A percentile compares a stretch with the other conserved stretches of the same genome.
phyloP scores from a whole-genome alignment of 2,329 filamentous ascomycete species.

The Blumeria hordei region DNA sequence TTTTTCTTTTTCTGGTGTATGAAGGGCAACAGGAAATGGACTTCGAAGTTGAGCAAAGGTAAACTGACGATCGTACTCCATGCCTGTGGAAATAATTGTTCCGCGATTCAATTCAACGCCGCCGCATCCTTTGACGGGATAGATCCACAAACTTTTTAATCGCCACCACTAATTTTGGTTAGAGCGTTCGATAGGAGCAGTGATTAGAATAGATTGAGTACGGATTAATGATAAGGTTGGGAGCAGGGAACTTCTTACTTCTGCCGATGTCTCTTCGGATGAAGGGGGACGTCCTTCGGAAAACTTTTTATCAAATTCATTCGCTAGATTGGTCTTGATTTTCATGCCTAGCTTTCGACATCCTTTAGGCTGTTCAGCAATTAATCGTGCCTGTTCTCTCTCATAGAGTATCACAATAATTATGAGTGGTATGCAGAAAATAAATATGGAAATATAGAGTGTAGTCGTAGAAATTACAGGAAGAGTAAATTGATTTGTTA shows the following conservation, averaged over 20 bases:
- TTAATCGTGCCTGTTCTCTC: slow-evolving; percentile 11
- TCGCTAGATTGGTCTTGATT: slow-evolving; percentile 25
- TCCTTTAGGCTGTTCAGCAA: slow-evolving; percentile 19
- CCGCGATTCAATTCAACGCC: slow-evolving; percentile 47
- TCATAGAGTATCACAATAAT: slow-evolving; percentile 15
- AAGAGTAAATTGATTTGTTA: background rate
- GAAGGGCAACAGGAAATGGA: slow-evolving; percentile 20
- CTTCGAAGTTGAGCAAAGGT: slow-evolving; percentile 47
- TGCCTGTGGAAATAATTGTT: slow-evolving; percentile 40
- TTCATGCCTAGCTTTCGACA: slow-evolving; percentile 27
- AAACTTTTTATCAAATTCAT: slow-evolving; percentile 30
- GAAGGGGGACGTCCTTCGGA: slow-evolving; percentile 15
- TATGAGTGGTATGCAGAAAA: slow-evolving; percentile 14
- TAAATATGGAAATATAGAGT: slow-evolving; percentile 13
- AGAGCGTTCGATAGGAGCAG: too few species aligned
- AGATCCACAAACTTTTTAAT: slow-evolving; percentile 50
- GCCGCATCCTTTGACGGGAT: slow-evolving; percentile 63
- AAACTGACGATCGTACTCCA: slow-evolving; percentile 64
- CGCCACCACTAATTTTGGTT: slow-evolving; percentile 15
- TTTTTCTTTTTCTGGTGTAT: slow-evolving; percentile 17
- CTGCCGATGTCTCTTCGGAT: slow-evolving; percentile 14
- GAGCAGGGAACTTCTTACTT: slow-evolving; percentile 1
- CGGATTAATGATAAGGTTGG: too few species aligned
- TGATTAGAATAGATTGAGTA: too few species aligned
- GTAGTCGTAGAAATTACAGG: slow-evolving; percentile 12